Base-by-base conservation (phyloP, 768 basidiomycete species). In the Lentinus brumalis region DNA sequence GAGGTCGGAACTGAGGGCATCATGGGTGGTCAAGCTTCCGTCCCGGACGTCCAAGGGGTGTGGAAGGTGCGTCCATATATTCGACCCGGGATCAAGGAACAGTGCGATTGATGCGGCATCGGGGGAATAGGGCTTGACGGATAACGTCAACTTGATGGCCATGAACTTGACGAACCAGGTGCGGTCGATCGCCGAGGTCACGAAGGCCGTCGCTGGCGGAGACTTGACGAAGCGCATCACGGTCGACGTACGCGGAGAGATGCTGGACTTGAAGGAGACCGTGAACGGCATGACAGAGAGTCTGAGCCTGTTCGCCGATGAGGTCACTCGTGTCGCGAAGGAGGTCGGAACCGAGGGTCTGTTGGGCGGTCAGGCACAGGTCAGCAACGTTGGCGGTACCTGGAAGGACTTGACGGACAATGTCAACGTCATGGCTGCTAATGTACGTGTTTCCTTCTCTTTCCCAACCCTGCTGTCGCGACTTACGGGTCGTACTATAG, bases 361-460 rank as follows among this genome's bases (percentile, higher is more conserved):
- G 66, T 80, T 98, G 69, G 97, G 96, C 53, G 96, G 96, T 10
- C 96, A 96, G 68, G 97, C 96, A 0, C 83, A 88, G 56, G 97
- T 98, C 40, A 89, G 88, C 63, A 92, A 94, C 70, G 94, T 99
- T 47, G 92, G 93, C 60, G 97, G 97, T 51, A 96, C 94, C 0
- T 98, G 97, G 97, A 94, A 94, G 78, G 91, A 94, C 71, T 79
- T 98, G 77, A 96, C 95, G 51, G 93, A 96, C 71, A 95, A 93
- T 74, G 95, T 97, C 67, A 97, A 96, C 71, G 86, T 93, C 69
- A 96, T 96, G 95, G 94, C 94, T 44, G 87, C 87, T 44, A 97
- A 97, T 69, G 89, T 92, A 66, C 63, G 87, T 80, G 39, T 35
- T 26, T 53, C 47, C 15, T 45, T 12, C 47, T 50, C 47, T 12